These are phyloP conservation scores for Colletotrichum shisoi DNA, from an alignment of 2,329 filamentous ascomycete genomes.

Conservation along the genomic window DNA sequence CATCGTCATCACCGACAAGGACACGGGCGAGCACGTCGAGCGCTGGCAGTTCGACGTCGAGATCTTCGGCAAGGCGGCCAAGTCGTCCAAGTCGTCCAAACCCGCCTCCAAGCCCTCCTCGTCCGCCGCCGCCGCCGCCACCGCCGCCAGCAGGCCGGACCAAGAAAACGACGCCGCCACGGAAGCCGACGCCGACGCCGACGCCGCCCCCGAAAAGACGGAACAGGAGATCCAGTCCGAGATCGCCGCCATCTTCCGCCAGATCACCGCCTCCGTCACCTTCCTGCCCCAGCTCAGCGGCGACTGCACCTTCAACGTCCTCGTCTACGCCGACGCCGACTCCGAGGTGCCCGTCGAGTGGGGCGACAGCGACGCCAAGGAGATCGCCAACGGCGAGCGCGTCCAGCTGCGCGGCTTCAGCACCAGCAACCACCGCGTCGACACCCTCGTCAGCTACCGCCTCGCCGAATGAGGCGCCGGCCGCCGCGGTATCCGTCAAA, in stretches of 20 bases:
- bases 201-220: constrained; percentile 72
- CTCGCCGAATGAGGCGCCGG: constrained; percentile 47
- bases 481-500: not conserved
- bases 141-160: constrained; percentile 61
- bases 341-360: constrained; percentile 97
- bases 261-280: constrained; percentile 97
- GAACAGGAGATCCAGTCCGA: constrained; percentile 94
- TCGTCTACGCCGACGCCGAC: constrained; percentile 96
- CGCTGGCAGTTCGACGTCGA: constrained; percentile 96
- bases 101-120: constrained; percentile 51
- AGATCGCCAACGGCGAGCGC: constrained; percentile 92
- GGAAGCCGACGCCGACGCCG: constrained; percentile 39
- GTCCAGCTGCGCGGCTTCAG: constrained; percentile 96
- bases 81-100: constrained; percentile 11
- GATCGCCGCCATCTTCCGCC: constrained; percentile 95
- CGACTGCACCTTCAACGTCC: constrained; percentile 97
- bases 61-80: constrained; percentile 47
- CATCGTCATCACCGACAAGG: constrained; percentile 95
- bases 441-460: constrained; percentile 94
- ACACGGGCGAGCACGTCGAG: constrained; percentile 95
- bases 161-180: constrained; percentile 70
- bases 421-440: constrained; percentile 91
- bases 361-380: constrained; percentile 98
- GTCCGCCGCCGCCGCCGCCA: constrained; percentile 61
- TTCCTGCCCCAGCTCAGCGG: constrained; percentile 93